Evolutionary conservation across 495 filamentous ascomycete genomes (phyloP).

Genomic region (Penicilliopsis zonata): DNA sequence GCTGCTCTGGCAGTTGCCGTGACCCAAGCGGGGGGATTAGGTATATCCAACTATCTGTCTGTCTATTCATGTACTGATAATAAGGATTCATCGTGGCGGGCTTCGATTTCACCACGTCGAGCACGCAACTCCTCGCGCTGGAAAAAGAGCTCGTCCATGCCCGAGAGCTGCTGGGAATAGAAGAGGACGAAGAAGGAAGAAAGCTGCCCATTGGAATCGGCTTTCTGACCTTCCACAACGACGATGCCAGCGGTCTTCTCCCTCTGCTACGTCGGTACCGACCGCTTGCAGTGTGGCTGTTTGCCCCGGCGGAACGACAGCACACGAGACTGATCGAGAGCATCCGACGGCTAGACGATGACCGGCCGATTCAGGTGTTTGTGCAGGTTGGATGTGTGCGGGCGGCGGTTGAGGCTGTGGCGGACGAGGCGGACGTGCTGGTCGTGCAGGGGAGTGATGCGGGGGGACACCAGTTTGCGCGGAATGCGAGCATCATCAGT

Average conservation of each 20-base stretch:
- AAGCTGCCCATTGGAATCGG: constrained; percentile 51
- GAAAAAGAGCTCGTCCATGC: constrained; percentile 1
- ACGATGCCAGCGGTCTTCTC: constrained; percentile 29
- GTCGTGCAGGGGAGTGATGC: constrained; percentile 64
- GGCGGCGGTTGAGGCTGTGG: constrained; percentile 37
- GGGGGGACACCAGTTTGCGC: constrained; percentile 57
- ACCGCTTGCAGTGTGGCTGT: constrained; percentile 58
- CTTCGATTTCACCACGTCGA: constrained; percentile 15
- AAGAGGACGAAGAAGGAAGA: too few relatives aligned
- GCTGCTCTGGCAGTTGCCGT: constrained; percentile 43
- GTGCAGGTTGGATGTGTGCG: constrained; percentile 54
- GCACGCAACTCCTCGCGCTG: constrained; percentile 9
- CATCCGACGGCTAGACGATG: constrained; percentile 33
- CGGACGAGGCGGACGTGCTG: constrained; percentile 43
- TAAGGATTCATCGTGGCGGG: constrained; percentile 15
- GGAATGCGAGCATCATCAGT: constrained; percentile 41
- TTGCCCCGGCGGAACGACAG: too few relatives aligned
- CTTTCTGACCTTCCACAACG: constrained; percentile 35
- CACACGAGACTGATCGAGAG: constrained; percentile 27
- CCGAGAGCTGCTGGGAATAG: not conserved
- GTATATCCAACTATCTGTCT: constrained; percentile 27
- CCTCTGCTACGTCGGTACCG: constrained; percentile 25
- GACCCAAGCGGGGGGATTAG: constrained; percentile 49
- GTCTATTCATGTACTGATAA: too few relatives aligned
- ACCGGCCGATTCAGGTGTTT: constrained; percentile 39